Base-by-base conservation (phyloP, 805 yeast species). In the Ogataea pilisensis region DNA sequence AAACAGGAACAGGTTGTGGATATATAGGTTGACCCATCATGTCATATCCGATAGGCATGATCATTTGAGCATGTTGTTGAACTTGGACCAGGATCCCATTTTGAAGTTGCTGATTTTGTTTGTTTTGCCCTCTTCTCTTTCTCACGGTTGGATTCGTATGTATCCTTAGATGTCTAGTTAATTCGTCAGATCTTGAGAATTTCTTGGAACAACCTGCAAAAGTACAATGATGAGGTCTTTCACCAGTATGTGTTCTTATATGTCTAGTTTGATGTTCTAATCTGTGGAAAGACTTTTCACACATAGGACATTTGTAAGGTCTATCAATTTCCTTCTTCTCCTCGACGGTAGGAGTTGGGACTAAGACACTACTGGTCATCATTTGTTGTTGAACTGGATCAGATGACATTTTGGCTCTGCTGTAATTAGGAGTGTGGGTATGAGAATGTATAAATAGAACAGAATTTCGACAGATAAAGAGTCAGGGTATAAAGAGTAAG, bases 191-290 rank as follows among this genome's bases (percentile, higher is more conserved):
- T 42, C 91, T 65, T 35, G 83, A 74, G 54, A 83, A 83, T 44
- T 73, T 69, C 63, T 83, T 83, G 42, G 70, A 66, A 58, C 91
- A 83, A 0, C 85, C 85, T 0, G 84, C 83, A 49, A 72, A 83
- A 21, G 78, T 73, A 61, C 90, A 83, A n/a, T 73, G 74, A 59
- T 83, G 89, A 3, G 91, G 91, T 57, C 80, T 82, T 54, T 84
- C 90, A 20, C 91, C 91, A 0, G 91, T 83, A 54, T 83, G 91
- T 11, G 89, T 83, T 54, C 90, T 67, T 43, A 83, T 80, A 53
- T 83, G 91, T 53, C 91, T 71, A 8, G 89, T 82, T 55, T 82
- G 88, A 60, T 83, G 91, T 54, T 83, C 91, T 32, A 83, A 60
- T 42, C 91, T 68, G 55, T 82, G 87, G 57, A 83, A 83, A 0